A percentile compares a stretch with the other conserved stretches of the same genome.
Conservation (phyloP, 441 rosid species). For the Flueggea neowawraea region DNA sequence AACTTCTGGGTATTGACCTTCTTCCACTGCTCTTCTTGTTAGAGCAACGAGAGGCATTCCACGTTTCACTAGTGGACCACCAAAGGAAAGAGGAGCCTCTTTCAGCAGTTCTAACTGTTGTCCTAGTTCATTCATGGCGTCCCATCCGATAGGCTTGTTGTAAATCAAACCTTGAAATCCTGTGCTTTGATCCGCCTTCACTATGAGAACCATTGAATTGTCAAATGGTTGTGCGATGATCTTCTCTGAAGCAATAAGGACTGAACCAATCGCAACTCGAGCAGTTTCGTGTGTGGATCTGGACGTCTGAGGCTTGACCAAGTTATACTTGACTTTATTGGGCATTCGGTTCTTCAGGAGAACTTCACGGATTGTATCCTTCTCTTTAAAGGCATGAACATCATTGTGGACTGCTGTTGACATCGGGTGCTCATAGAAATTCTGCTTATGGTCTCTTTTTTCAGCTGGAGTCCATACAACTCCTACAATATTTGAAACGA, state of each 20-base stretch:
- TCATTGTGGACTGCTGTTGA: not conserved
- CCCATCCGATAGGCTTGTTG: constrained; percentile 82
- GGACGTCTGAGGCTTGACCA: constrained; percentile 25
- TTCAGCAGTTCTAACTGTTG: constrained; percentile 54
- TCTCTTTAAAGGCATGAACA: constrained; percentile 9
- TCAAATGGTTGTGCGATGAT: constrained; percentile 51
- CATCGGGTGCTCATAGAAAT: not conserved
- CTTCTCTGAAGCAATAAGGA: constrained; percentile 69
- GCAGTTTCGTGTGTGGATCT: constrained; percentile 22
- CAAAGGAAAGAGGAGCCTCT: constrained; percentile 65
- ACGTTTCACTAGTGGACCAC: constrained; percentile 70
- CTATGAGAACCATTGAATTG: constrained; percentile 63
- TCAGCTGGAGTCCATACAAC: constrained; percentile 33
- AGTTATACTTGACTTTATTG: constrained; percentile 23
- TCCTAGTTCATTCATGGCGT: constrained; percentile 45
- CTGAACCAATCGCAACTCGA: constrained; percentile 51
- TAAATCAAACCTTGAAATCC: constrained; percentile 85
- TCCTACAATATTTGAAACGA: constrained; percentile 35
- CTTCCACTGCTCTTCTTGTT: constrained; percentile 34
- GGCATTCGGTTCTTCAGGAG: constrained; percentile 37
- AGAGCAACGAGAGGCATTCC: constrained; percentile 67
- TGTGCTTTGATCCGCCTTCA: constrained; percentile 45
- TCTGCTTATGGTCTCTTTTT: constrained; percentile 32
- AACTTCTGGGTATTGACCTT: constrained; percentile 43
- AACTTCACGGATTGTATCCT: constrained; percentile 52